Conservation (phyloP, 2,329 filamentous ascomycete genomes). For the Sarocladiaceae sp. region DNA sequence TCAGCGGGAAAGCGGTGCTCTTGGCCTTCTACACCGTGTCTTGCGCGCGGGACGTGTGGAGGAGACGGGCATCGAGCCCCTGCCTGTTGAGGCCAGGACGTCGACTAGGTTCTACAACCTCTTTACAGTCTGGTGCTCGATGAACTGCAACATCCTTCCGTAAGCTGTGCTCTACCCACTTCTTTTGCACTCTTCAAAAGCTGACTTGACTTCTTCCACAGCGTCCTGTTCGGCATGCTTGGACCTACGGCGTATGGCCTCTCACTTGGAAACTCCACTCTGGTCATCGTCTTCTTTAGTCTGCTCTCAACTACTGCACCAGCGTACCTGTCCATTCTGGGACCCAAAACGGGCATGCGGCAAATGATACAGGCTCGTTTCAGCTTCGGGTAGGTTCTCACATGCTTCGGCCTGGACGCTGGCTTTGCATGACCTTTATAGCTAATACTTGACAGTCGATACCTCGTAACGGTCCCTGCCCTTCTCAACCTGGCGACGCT, state of each 20-base stretch:
- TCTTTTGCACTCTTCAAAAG: background rate
- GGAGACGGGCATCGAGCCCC: slow-evolving; percentile 36
- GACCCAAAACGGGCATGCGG: slow-evolving; percentile 56
- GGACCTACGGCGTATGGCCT: slow-evolving; percentile 50
- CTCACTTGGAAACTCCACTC: slow-evolving; percentile 46
- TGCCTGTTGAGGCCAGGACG: slow-evolving; percentile 34
- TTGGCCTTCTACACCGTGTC: slow-evolving; percentile 13
- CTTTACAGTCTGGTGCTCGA: slow-evolving; percentile 43
- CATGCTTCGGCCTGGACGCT: too few species aligned
- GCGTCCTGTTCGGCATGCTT: slow-evolving; percentile 58
- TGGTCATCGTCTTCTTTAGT: slow-evolving; percentile 59
- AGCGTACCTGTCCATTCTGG: slow-evolving; percentile 51
- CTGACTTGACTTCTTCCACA: slow-evolving; percentile 17
- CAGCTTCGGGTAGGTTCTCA: slow-evolving; percentile 45
- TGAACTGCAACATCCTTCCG: slow-evolving; percentile 42
- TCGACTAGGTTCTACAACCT: slow-evolving; percentile 35
- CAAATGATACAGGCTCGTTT: slow-evolving; percentile 61
- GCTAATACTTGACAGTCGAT: slow-evolving; percentile 30
- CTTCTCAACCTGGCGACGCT: slow-evolving; percentile 57
- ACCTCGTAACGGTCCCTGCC: slow-evolving; percentile 52
- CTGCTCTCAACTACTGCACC: slow-evolving; percentile 47
- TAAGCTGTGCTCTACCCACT: slow-evolving; percentile 17
- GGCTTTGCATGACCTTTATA: too few species aligned
- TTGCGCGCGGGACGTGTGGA: slow-evolving; percentile 34
- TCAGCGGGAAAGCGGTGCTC: background rate